Percentiles rank a stretch among this genome's conserved stretches.
Conservation (phyloP, 2,329 filamentous ascomycete species). For the Cadophora sp. region DNA sequence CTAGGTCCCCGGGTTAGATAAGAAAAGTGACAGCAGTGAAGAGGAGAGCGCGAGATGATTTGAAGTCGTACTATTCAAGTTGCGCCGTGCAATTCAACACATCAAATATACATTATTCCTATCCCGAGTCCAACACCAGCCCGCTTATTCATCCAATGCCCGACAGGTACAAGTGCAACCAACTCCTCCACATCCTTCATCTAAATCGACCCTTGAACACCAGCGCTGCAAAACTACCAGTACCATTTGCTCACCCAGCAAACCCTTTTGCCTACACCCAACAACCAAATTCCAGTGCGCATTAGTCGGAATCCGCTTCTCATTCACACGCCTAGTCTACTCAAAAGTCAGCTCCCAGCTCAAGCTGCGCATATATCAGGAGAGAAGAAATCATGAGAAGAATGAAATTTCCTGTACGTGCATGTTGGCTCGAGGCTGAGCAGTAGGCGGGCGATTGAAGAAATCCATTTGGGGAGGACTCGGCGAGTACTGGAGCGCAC, state of each 20-base stretch:
- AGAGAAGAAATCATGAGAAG: not conserved
- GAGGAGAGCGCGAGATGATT: not conserved
- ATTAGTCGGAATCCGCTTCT: not conserved
- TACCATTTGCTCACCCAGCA: not conserved
- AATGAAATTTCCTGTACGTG: slow-evolving; percentile 12
- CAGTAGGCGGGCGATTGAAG: not conserved
- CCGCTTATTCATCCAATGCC: not conserved
- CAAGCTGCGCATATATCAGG: not conserved
- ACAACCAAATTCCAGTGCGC: not conserved
- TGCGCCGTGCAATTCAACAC: not conserved
- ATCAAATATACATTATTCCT: slow-evolving; percentile 3
- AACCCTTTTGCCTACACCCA: not conserved
- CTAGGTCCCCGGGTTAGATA: not conserved
- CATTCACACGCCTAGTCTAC: not conserved
- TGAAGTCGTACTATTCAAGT: not conserved
- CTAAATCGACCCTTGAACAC: not conserved
- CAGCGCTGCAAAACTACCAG: not conserved
- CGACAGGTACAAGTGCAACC: not conserved
- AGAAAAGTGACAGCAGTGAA: not conserved
- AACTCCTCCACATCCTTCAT: slow-evolving; percentile 1
- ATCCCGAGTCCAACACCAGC: not conserved
- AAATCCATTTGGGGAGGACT: not conserved
- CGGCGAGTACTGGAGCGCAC: not conserved
- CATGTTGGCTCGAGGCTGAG: not conserved
- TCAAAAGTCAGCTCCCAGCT: slow-evolving; percentile 5